Evolutionary conservation across 2,329 filamentous ascomycete species (phyloP), one percentile per base, ranked within the genome.

Genomic region (Amesomyces nigricolor): DNA sequence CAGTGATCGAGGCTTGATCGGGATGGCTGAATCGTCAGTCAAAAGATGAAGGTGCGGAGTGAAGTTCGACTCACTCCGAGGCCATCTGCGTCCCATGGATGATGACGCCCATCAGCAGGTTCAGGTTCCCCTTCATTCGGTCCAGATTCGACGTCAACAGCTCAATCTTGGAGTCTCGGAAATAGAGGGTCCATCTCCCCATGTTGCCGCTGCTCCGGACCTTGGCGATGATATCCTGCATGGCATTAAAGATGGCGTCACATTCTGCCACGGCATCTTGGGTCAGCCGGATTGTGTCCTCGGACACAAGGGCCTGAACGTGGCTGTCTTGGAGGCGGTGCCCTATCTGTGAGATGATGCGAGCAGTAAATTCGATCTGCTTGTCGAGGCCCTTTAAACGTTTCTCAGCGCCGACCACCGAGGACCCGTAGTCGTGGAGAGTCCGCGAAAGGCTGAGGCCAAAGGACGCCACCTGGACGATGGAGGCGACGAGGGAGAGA

Each of bases 191-290:
- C 47, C 38, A 30, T 32, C 30, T 50, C 19, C 19, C 47, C 37
- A 42, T 30, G 38, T 22, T 42, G 14, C 47, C 47, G 19, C 10
- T 42, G 14, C 26, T 14, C 7, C 47, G 13, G 26, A 50, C 42
- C 22, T 42, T 30, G 13, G 37, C 38, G 19, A 50, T 32, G 22
- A 50, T 14, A 14, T 42, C 38, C 37, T 50, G 19, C 47, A 42
- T 50, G 17, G 45, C 52, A n/a, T 37, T 22, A 45, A 54, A 54
- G 45, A 54, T 54, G 45, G 45, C 52, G 9, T 48, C 45, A 10
- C 37, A 55, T 40, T 51, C 46, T 30, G 47, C 46, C 47, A 51
- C 46, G 22, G 39, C 26, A 37, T 47, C 45, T n/a, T 38, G 30
- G 32, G 45, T 38, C n/a, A 47, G 30, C 9, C 45, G 30, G 16